Evolutionary conservation across 2,329 filamentous ascomycete species (phyloP).

Genomic region (Fusarium nisikadoi): DNA sequence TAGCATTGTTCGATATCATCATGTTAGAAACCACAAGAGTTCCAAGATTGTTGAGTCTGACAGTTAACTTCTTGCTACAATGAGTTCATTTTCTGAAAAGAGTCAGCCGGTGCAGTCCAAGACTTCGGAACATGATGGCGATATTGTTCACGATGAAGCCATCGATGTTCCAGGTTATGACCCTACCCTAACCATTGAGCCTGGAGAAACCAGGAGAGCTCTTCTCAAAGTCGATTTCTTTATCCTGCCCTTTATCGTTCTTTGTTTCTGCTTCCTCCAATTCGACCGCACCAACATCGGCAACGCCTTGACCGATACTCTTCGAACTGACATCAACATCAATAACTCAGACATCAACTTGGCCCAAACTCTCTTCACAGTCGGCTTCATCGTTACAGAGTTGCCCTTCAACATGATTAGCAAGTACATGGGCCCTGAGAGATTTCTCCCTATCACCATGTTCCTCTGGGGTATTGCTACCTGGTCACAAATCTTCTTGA

Average conservation of each 20-base stretch:
- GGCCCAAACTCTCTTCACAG: slow-evolving; percentile 61
- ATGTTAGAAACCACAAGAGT: not conserved
- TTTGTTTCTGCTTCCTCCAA: slow-evolving; percentile 49
- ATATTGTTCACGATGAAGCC: slow-evolving; percentile 26
- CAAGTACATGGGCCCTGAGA: slow-evolving; percentile 42
- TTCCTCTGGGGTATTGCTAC: slow-evolving; percentile 46
- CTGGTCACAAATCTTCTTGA: slow-evolving; percentile 45
- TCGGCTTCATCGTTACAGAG: slow-evolving; percentile 60
- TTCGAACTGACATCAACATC: slow-evolving; percentile 59
- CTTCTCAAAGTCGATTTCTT: slow-evolving; percentile 42
- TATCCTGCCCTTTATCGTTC: slow-evolving; percentile 46
- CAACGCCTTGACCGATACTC: slow-evolving; percentile 63
- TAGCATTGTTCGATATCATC: not conserved
- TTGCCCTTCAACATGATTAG: slow-evolving; percentile 47
- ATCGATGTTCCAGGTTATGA: slow-evolving; percentile 43
- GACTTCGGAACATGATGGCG: slow-evolving; percentile 11
- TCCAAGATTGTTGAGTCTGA: not conserved
- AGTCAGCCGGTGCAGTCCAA: not conserved
- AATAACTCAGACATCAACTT: slow-evolving; percentile 63
- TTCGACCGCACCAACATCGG: slow-evolving; percentile 55
- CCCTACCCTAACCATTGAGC: slow-evolving; percentile 13
- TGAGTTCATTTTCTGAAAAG: slow-evolving; percentile 31
- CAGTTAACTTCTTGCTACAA: not conserved
- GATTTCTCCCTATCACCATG: slow-evolving; percentile 46
- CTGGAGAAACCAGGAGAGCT: slow-evolving; percentile 27